These are phyloP conservation scores for Centaurea solstitialis DNA, from an alignment of 129 eudicot genomes.

Conservation along the genomic window DNA sequence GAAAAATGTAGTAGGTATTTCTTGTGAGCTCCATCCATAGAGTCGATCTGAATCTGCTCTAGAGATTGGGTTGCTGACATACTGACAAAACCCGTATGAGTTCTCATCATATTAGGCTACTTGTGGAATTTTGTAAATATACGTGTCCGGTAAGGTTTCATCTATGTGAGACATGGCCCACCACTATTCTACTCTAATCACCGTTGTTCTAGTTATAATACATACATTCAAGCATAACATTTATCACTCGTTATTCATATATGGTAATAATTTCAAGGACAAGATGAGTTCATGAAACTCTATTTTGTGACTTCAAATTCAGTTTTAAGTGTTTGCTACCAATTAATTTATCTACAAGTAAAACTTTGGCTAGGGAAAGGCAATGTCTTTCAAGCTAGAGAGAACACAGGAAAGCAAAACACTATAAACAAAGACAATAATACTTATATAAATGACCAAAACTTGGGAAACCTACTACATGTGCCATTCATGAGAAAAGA, in stretches of 20 bases:
- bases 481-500: neutral
- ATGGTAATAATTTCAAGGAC: neutral
- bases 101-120: too few species aligned
- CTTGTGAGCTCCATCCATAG: too few species aligned
- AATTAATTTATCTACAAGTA: neutral
- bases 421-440: neutral
- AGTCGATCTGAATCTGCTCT: too few species aligned
- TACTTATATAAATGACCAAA: neutral
- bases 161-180: neutral
- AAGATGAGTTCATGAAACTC: neutral
- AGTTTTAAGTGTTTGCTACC: neutral
- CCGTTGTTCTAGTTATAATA: neutral
- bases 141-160: neutral
- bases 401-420: neutral
- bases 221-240: neutral
- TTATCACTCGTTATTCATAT: neutral
- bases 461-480: neutral
- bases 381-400: too few species aligned
- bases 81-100: too few species aligned
- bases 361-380: neutral
- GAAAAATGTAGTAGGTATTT: too few species aligned
- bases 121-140: too few species aligned
- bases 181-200: neutral
- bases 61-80: too few species aligned
- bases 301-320: neutral